A percentile compares a stretch with the other conserved stretches of the same genome.
Evolutionary conservation across 176 grass and related monocot species (phyloP).

Genomic region (Themeda triandra): DNA sequence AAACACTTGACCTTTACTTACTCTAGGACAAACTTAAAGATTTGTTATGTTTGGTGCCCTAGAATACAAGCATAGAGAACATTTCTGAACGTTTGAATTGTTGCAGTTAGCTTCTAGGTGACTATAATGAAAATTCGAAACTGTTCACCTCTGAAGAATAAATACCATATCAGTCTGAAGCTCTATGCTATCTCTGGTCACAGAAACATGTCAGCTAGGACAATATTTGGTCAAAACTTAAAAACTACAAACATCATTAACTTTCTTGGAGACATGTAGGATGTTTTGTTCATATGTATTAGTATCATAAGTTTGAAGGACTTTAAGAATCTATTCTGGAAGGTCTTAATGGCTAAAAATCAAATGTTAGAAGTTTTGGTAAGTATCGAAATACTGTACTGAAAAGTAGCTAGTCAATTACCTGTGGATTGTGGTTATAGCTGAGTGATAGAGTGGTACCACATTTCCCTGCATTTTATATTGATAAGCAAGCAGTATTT

Average conservation of each 20-base stretch:
- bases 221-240: too few relatives aligned
- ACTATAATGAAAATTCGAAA: neutral
- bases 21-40: neutral
- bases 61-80: neutral
- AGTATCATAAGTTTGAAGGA: too few relatives aligned
- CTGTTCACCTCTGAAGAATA: neutral
- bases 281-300: too few relatives aligned
- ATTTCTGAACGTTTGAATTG: neutral
- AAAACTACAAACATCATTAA: too few relatives aligned
- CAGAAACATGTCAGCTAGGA: too few relatives aligned
- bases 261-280: too few relatives aligned
- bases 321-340: too few relatives aligned
- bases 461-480: neutral
- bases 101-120: neutral
- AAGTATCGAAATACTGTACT: neutral
- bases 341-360: too few relatives aligned
- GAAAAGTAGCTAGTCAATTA: neutral
- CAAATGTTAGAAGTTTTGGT: too few relatives aligned
- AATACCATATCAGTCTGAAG: neutral
- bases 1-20: neutral
- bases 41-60: neutral
- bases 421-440: neutral
- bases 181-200: neutral
- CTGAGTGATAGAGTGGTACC: neutral
- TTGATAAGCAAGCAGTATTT: neutral